Conservation (phyloP, 345 rosid species). For the Psidium friedrichsthalianum region DNA sequence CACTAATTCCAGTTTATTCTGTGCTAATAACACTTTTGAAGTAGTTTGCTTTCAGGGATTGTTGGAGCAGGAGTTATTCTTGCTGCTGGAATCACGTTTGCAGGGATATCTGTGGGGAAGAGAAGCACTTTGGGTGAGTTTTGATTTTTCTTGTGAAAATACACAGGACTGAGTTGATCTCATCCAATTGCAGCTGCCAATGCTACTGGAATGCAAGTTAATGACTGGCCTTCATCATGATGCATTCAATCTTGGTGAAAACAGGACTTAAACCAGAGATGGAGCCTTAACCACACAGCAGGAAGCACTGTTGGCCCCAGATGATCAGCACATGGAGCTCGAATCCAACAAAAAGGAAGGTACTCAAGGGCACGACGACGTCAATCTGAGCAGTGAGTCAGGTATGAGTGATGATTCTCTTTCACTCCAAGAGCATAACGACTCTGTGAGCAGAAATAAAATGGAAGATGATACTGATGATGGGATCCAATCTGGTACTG, state of each 20-base stretch:
- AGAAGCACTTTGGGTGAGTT: slow-evolving; percentile 48
- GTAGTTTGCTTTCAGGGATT: slow-evolving; percentile 79
- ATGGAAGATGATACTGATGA: slow-evolving; percentile 7
- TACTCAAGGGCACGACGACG: slow-evolving; percentile 12
- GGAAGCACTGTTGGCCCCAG: slow-evolving; percentile 29
- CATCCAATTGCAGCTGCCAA: background rate
- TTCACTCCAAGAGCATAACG: slow-evolving; percentile 24
- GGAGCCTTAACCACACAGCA: slow-evolving; percentile 54
- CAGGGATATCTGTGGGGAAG: slow-evolving; percentile 50
- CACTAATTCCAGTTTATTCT: background rate
- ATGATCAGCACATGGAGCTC: slow-evolving; percentile 22
- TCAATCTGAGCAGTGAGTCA: slow-evolving; percentile 14
- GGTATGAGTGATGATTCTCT: slow-evolving; percentile 17
- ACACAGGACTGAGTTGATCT: background rate
- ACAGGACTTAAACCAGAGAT: slow-evolving; percentile 55
- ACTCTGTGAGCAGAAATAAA: slow-evolving; percentile 17
- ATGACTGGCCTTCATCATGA: background rate
- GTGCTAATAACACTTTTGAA: slow-evolving; percentile 39
- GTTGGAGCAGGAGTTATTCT: slow-evolving; percentile 60
- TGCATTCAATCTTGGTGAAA: slow-evolving; percentile 1
- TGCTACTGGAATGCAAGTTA: background rate
- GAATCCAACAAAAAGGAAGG: slow-evolving; percentile 20
- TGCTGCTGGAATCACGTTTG: slow-evolving; percentile 45
- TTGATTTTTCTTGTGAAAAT: background rate
- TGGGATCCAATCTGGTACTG: slow-evolving; percentile 13